Base-by-base conservation (phyloP, 176 grass and related monocot genomes). In the Triticum dicoccoides region DNA sequence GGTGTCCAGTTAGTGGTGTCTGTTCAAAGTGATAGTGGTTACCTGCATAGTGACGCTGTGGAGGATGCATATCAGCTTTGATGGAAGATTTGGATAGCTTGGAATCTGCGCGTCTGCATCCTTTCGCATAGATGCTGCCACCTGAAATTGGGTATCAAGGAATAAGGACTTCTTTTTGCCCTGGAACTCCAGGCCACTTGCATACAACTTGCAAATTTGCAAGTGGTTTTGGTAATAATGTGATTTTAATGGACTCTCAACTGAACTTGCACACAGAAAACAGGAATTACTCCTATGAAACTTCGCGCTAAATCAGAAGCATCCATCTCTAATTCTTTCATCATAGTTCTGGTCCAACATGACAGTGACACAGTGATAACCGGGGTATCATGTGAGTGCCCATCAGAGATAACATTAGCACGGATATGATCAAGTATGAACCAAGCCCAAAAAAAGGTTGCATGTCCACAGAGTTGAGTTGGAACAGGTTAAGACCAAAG, bases 41-140 rank as follows among this genome's bases (percentile, higher is more conserved):
- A 95, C 93, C 47, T 84, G 88, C 82, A 95, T 87, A 63, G 88
- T 88, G 47, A 95, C 93, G 84, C 62, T 90, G 59, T 80, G 86
- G 84, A 95, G 90, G 67, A 95, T 87, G 79, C 93, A 95, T 84
- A 95, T 88, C 81, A 95, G 85, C 83, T 88, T 88, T 83, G 93
- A 92, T 25, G 85, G 83, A 78, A 95, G 93, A 88, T 95, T 95
- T 88, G 90, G 93, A 81, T 92, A 95, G 90, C 88, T 88, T 37
- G 93, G 93, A 90, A 95, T 84, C 72, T 92, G 86, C 62, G 88
- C 86, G 67, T 92, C 75, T 86, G 90, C 86, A 65, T 95, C 88
- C 88, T 84, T 95, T 61, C 86, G 82, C 93, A 95, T 90, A 73
- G 93, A 95, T 90, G 93, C 93, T 54, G 93, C 93, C 9, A 95